Evolutionary conservation across 805 yeast species (phyloP).

Genomic region (Ogataea ramenticola): DNA sequence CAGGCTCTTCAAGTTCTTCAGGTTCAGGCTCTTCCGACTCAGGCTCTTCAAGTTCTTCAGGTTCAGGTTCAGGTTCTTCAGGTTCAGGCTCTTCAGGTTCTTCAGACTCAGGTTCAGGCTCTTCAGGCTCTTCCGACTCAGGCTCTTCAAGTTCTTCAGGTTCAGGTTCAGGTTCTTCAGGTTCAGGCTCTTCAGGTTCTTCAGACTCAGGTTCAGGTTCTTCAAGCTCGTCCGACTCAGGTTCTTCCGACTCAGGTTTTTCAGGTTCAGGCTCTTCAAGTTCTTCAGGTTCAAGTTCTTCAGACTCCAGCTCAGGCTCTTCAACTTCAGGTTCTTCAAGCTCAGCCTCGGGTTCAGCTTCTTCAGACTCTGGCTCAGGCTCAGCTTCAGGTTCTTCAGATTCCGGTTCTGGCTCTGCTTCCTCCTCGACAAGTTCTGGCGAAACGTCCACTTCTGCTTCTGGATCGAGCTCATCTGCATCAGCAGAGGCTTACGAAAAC

Average conservation of each 20-base stretch:
- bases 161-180: constrained; percentile 32
- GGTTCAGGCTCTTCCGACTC: no score
- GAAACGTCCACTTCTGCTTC: no score
- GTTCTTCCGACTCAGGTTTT: background rate
- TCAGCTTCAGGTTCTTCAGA: background rate
- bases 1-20: no score
- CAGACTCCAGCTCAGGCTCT: background rate
- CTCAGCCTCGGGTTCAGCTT: background rate
- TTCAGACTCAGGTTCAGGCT: background rate
- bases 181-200: constrained; percentile 45
- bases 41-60: background rate
- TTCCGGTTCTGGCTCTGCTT: no score
- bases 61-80: background rate
- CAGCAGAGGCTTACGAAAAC: no score
- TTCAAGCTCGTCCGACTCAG: constrained; percentile 42
- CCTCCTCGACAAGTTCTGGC: no score
- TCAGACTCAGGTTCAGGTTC: background rate
- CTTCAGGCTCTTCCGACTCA: background rate
- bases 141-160: background rate
- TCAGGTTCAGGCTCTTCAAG: background rate
- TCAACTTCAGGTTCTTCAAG: constrained; percentile 51
- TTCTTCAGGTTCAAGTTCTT: constrained; percentile 20
- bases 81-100: background rate
- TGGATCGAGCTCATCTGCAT: constrained; percentile 1
- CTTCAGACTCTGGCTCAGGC: constrained; percentile 60